Conservation (phyloP, 192 early-diverging fungal genomes). For the Polychytrium aggregatum region DNA sequence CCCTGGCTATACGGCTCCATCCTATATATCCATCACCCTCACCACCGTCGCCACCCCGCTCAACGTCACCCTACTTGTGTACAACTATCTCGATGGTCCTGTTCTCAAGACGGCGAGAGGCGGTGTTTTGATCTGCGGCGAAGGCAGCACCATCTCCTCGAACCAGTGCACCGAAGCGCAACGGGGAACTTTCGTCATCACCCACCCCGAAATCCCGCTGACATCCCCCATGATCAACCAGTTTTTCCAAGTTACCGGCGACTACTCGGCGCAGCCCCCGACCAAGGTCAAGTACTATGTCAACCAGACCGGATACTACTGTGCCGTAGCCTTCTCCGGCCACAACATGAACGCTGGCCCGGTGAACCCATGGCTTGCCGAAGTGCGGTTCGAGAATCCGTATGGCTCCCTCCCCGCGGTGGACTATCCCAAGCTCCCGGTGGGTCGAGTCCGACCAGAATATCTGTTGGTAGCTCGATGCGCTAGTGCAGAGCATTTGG, state of each 20-base stretch:
- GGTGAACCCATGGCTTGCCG: conserved; percentile 27
- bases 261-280: neutral
- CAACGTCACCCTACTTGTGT: conserved; percentile 17
- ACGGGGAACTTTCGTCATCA: conserved; percentile 17
- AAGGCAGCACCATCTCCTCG: conserved; percentile 1
- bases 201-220: conserved; percentile 10
- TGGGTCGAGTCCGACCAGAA: conserved; percentile 14
- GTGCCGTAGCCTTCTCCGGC: conserved; percentile 47
- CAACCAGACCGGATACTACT: conserved; percentile 75
- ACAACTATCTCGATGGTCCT: conserved; percentile 15
- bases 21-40: conserved; percentile 11
- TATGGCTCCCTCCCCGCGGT: conserved; percentile 74
- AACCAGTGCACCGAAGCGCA: conserved; percentile 14
- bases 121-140: conserved; percentile 8
- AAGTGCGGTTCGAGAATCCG: conserved; percentile 58
- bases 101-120: neutral
- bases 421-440: conserved; percentile 81
- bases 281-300: conserved; percentile 48
- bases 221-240: conserved; percentile 14
- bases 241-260: conserved; percentile 11
- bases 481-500: too few relatives aligned
- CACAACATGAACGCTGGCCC: conserved; percentile 14
- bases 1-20: conserved; percentile 7
- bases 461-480: neutral
- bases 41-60: neutral